Percentiles rank a stretch among this genome's conserved stretches.
Conservation (phyloP, 2,329 filamentous ascomycete species). For the Colletotrichum limetticola region DNA sequence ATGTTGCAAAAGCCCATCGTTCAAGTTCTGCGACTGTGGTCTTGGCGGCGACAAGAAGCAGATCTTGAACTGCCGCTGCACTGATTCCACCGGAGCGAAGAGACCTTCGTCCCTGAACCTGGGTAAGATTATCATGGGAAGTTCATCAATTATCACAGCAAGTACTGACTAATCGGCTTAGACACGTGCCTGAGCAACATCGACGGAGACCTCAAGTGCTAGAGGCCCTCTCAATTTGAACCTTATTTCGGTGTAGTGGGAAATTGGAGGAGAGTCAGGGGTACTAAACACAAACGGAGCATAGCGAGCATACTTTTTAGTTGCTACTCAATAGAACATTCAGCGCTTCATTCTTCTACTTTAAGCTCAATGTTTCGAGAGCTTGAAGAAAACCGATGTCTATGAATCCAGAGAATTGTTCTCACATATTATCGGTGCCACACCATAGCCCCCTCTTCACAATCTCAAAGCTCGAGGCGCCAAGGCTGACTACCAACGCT, state of each 20-base stretch:
- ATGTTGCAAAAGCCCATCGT: background rate
- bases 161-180: too few species aligned
- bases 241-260: background rate
- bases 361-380: background rate
- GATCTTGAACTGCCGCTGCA: background rate
- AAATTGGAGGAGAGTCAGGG: background rate
- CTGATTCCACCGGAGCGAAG: background rate
- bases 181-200: too few species aligned
- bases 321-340: background rate
- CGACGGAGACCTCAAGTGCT: too few species aligned
- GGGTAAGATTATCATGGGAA: background rate
- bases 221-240: too few species aligned
- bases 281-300: background rate
- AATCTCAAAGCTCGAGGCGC: too few species aligned
- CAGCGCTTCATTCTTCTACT: background rate
- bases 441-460: too few species aligned
- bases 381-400: background rate
- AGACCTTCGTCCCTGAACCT: background rate
- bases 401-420: background rate
- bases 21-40: background rate
- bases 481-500: too few species aligned
- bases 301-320: background rate
- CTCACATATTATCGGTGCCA: background rate
- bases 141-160: too few species aligned
- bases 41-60: background rate